These are phyloP conservation scores for Aspergillus sp. DNA, from an alignment of 2,329 filamentous ascomycete genomes.

Conservation along the genomic window DNA sequence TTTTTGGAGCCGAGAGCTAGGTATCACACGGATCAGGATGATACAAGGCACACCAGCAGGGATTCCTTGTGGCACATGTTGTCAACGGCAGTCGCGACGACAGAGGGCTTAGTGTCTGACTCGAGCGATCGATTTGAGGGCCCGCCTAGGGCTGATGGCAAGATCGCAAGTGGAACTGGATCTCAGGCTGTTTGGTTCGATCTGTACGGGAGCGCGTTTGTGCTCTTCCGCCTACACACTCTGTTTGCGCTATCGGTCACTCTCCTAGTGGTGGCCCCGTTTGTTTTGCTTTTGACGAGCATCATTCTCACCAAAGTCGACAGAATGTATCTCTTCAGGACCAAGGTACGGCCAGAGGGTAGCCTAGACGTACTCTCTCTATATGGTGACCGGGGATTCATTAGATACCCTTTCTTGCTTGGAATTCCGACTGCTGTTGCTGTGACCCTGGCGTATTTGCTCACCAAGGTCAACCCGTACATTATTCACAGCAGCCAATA, in stretches of 20 bases:
- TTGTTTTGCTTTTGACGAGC: slow-evolving; percentile 69
- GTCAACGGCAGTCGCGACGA: slow-evolving; percentile 74
- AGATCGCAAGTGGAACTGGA: slow-evolving; percentile 65
- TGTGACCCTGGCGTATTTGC: slow-evolving; percentile 69
- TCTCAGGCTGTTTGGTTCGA: slow-evolving; percentile 89
- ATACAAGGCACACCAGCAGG: slow-evolving; percentile 68
- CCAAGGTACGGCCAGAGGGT: slow-evolving; percentile 61
- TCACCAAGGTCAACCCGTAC: slow-evolving; percentile 81
- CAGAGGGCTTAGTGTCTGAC: slow-evolving; percentile 68
- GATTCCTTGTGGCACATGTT: slow-evolving; percentile 91
- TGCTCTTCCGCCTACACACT: slow-evolving; percentile 74
- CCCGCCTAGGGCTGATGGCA: slow-evolving; percentile 55
- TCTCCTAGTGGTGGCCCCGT: slow-evolving; percentile 74
- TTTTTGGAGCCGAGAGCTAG: slow-evolving; percentile 83
- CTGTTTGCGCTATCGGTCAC: slow-evolving; percentile 87
- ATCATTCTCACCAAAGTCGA: slow-evolving; percentile 68
- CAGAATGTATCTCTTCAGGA: slow-evolving; percentile 86
- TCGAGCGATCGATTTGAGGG: slow-evolving; percentile 67
- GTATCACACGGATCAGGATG: slow-evolving; percentile 91
- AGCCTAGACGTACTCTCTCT: slow-evolving; percentile 63
- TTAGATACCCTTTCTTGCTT: slow-evolving; percentile 78
- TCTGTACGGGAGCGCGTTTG: slow-evolving; percentile 76
- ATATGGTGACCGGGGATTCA: slow-evolving; percentile 77
- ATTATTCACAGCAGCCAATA: slow-evolving; percentile 91
- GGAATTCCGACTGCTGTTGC: slow-evolving; percentile 66